These are phyloP conservation scores for Kodamaea kaohsiungensis DNA, from an alignment of 805 yeast genomes.

Conservation along the genomic window DNA sequence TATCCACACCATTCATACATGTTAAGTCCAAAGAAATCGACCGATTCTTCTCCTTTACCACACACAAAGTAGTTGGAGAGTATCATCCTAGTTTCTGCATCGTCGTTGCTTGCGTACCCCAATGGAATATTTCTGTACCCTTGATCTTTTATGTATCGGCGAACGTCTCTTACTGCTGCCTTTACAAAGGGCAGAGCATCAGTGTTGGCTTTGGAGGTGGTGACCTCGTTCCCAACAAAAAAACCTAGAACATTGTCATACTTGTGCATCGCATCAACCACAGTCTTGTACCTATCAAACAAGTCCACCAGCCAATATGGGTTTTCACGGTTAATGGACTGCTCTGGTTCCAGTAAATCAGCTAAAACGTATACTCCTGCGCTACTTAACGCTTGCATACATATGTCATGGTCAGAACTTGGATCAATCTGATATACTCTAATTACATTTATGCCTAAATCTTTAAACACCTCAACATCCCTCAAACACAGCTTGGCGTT, in stretches of 20 bases:
- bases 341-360: conserved; percentile 38
- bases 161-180: conserved; percentile 38
- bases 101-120: conserved; percentile 44
- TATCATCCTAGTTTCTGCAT: conserved; percentile 27
- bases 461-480: conserved; percentile 74
- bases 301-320: conserved; percentile 39
- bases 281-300: conserved; percentile 30
- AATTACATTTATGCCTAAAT: conserved; percentile 72
- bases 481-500: conserved; percentile 69
- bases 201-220: conserved; percentile 27
- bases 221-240: conserved; percentile 44
- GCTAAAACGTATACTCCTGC: conserved; percentile 38
- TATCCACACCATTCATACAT: conserved; percentile 47
- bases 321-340: conserved; percentile 30
- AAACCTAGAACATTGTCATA: conserved; percentile 40
- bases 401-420: conserved; percentile 62
- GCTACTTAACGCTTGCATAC: conserved; percentile 28
- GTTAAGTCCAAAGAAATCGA: conserved; percentile 38
- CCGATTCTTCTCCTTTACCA: conserved; percentile 17
- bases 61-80: conserved; percentile 36
- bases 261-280: conserved; percentile 32
- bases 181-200: conserved; percentile 36
- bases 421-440: conserved; percentile 89
- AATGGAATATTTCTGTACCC: conserved; percentile 38
- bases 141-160: conserved; percentile 26